Base-by-base conservation (phyloP, 139 green algal genomes). In the Coelastrella sp. region DNA sequence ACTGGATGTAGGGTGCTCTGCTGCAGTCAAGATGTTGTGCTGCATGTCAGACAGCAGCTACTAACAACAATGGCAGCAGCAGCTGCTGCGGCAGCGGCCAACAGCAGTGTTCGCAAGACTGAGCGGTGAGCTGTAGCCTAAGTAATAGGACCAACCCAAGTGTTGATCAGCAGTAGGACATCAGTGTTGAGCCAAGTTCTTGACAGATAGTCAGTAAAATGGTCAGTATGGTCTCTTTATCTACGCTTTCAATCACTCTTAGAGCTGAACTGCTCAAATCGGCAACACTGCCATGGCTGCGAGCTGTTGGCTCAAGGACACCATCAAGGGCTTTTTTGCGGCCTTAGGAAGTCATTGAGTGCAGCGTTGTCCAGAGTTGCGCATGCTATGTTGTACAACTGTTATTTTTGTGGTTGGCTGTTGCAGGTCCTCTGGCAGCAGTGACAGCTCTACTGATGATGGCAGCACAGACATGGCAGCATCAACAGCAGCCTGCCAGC, bases 51-150 rank as follows among this genome's bases (percentile, higher is more conserved):
- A 14, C 15, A 58, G 79, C 12, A 66, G 20, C 59, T 61, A 80
- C 27, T 57, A 25, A 89, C 78, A 60, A 4, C 25, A 9, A 78
- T 59, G 74, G 76, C 87, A 79, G 60, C 75, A 14, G 74, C 78
- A 86, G 72, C 57, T 24, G 57, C 59, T 72, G 78, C 58, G n/a
- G 73, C 57, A 73, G 66, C 60, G 78, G 63, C 59, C 6, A 87
- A 70, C 81, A 84, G 81, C 72, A 78, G 19, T 66, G 58, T 56
- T 61, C 56, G 1, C 79, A 59, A 27, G 65, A 8, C 73, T 57
- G 49, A 20, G 7, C 20, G 25, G n/a, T 76, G 63, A 20, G 74
- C 49, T 19, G 72, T n/a, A 84, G 56, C 78, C 14, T 4, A 15
- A 35, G 78, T 19, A 27, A 78, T 25, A 9, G 17, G 1, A 25